phyloP scores from a whole-genome alignment of 2,329 filamentous ascomycete species.

The Colletotrichum sp. region DNA sequence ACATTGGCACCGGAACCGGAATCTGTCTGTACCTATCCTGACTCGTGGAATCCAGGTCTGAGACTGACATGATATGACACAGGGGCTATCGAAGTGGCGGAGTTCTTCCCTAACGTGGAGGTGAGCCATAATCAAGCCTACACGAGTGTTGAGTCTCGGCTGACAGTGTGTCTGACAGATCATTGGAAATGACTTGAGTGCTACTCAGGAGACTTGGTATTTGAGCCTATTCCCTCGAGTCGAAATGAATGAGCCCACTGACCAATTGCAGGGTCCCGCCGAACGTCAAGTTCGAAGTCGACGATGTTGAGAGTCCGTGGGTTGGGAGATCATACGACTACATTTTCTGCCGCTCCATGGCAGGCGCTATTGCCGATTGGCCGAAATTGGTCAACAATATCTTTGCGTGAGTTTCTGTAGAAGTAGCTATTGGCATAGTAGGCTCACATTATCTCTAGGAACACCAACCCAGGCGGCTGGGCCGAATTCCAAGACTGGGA shows the following conservation, averaged over 20 bases:
- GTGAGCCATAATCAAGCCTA: not conserved
- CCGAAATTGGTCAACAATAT: not conserved
- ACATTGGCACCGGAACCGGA: conserved; percentile 65
- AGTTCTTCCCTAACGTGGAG: not conserved
- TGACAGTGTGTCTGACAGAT: not conserved
- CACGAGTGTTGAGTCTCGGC: not conserved
- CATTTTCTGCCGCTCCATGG: conserved; percentile 27
- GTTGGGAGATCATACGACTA: conserved; percentile 38
- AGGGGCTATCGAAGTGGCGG: not conserved
- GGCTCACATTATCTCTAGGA: conserved; percentile 16
- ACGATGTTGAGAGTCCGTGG: conserved; percentile 62
- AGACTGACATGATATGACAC: not conserved
- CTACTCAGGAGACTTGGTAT: not conserved
- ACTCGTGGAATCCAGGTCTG: not conserved
- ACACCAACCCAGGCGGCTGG: conserved; percentile 38
- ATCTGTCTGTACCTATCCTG: conserved; percentile 45
- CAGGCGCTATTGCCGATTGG: not conserved
- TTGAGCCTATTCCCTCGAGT: not conserved
- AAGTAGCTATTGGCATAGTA: rapidly evolving
- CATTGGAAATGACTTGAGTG: not conserved
- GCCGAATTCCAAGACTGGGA: conserved; percentile 28
- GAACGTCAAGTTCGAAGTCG: conserved; percentile 69
- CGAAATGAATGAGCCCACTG: not conserved
- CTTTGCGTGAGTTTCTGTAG: not conserved
- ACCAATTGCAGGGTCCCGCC: conserved; percentile 51